Percentiles rank a stretch among this genome's conserved stretches.
These are phyloP conservation scores for Leccinum barrowsii DNA, from an alignment of 768 basidiomycete species.

Conservation along the genomic window DNA sequence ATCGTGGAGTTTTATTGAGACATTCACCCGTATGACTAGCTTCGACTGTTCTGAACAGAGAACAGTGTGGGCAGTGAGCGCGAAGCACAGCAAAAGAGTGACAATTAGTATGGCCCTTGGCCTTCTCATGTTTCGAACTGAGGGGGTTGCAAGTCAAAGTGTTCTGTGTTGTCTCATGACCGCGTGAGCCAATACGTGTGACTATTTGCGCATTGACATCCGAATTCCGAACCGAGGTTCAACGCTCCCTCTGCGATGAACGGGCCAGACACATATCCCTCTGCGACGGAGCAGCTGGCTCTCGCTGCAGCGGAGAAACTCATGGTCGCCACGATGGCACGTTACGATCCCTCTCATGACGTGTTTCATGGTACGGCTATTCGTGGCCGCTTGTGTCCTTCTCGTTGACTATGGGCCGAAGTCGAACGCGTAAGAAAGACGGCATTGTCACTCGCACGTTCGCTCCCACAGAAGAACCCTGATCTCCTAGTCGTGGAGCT, in stretches of 20 bases:
- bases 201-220: constrained; percentile 9
- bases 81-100: constrained; percentile 43
- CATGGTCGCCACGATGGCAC: constrained; percentile 70
- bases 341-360: constrained; percentile 82
- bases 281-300: constrained; percentile 45
- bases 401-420: constrained; percentile 27
- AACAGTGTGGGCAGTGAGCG: constrained; percentile 17
- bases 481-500: constrained; percentile 80
- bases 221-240: constrained; percentile 22
- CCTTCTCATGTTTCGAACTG: constrained; percentile 18
- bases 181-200: background rate
- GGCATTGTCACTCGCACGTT: constrained; percentile 63
- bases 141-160: constrained; percentile 2
- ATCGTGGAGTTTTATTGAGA: constrained; percentile 4
- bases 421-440: constrained; percentile 82
- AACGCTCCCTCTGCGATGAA: background rate
- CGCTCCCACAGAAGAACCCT: constrained; percentile 40
- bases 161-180: background rate
- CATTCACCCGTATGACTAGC: constrained; percentile 31
- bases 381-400: background rate
- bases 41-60: constrained; percentile 19
- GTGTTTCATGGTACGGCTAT: constrained; percentile 61
- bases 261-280: constrained; percentile 40
- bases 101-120: constrained; percentile 29
- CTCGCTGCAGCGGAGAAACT: constrained; percentile 61